These are phyloP conservation scores for Flaveria trinervia DNA, from an alignment of 129 eudicot species.

Conservation along the genomic window DNA sequence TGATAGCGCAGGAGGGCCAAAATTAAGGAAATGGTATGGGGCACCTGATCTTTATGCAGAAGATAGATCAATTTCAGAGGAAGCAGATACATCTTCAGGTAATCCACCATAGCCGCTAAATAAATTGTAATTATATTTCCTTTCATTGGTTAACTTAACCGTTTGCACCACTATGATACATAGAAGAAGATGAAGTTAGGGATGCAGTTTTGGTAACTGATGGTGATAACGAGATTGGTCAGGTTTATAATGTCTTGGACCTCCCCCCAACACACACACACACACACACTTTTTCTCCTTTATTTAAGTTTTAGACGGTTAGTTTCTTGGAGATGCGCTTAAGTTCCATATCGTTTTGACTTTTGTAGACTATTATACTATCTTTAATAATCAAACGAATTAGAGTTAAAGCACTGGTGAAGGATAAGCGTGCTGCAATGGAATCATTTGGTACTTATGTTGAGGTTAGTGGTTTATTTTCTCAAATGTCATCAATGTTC, in stretches of 20 bases:
- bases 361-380: conserved; percentile 75
- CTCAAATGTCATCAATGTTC: neutral
- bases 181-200: conserved; percentile 73
- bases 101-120: conserved; percentile 7
- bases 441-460: conserved; percentile 96
- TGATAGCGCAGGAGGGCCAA: conserved; percentile 79
- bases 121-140: neutral
- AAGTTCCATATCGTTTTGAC: conserved; percentile 13
- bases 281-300: neutral
- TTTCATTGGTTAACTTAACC: conserved; percentile 26
- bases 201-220: conserved; percentile 92
- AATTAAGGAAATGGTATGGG: conserved; percentile 96
- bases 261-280: neutral
- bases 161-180: conserved; percentile 26
- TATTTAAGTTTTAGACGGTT: neutral
- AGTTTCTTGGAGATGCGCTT: conserved; percentile 5
- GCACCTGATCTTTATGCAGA: conserved; percentile 72
- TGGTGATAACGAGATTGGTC: conserved; percentile 94
- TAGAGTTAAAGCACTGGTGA: conserved; percentile 91
- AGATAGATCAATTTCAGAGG: conserved; percentile 52
- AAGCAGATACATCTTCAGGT: conserved; percentile 63
- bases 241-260: conserved; percentile 48
- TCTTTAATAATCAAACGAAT: conserved; percentile 75
- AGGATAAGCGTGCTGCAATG: conserved; percentile 81
- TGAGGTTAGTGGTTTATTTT: conserved; percentile 57